Evolutionary conservation across 2,329 filamentous ascomycete genomes (phyloP).

Genomic region (Fusarium lateritium): DNA sequence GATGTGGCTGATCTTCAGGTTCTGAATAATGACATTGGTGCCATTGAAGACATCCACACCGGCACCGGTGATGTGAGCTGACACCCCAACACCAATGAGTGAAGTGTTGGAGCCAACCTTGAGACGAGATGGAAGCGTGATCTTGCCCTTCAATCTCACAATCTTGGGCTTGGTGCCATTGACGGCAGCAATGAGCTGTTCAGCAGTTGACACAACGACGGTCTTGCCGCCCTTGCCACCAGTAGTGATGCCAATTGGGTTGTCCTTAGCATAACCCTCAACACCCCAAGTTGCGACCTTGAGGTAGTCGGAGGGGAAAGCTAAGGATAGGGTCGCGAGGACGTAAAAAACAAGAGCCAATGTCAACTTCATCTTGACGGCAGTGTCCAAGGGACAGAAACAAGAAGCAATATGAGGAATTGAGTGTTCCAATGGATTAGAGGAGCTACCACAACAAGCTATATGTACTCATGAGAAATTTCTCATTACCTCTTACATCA

Average conservation of each 20-base stretch:
- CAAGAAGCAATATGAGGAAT: background rate
- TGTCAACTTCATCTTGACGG: slow-evolving; percentile 38
- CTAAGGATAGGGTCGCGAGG: slow-evolving; percentile 27
- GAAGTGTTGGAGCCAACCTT: slow-evolving; percentile 63
- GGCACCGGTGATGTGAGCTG: slow-evolving; percentile 55
- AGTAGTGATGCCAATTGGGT: slow-evolving; percentile 57
- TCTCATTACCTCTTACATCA: background rate
- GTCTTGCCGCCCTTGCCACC: slow-evolving; percentile 63
- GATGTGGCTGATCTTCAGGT: slow-evolving; percentile 56
- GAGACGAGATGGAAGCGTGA: slow-evolving; percentile 56
- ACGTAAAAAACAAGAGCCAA: slow-evolving; percentile 25
- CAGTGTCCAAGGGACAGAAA: background rate
- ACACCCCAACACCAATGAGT: slow-evolving; percentile 55
- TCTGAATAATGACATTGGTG: slow-evolving; percentile 59
- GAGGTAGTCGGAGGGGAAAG: slow-evolving; percentile 39
- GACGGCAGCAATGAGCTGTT: slow-evolving; percentile 61
- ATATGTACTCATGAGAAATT: slow-evolving; percentile 13
- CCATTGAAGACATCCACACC: slow-evolving; percentile 55
- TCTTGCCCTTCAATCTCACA: slow-evolving; percentile 57
- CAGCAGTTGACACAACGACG: slow-evolving; percentile 60
- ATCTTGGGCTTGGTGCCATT: slow-evolving; percentile 58
- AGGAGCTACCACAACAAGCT: background rate
- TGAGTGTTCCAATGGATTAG: background rate
- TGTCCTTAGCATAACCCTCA: slow-evolving; percentile 52
- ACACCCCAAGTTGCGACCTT: slow-evolving; percentile 45